Evolutionary conservation across 495 filamentous ascomycete species (phyloP), one percentile per base, ranked within the genome.

Genomic region (Geopyxis carbonaria): DNA sequence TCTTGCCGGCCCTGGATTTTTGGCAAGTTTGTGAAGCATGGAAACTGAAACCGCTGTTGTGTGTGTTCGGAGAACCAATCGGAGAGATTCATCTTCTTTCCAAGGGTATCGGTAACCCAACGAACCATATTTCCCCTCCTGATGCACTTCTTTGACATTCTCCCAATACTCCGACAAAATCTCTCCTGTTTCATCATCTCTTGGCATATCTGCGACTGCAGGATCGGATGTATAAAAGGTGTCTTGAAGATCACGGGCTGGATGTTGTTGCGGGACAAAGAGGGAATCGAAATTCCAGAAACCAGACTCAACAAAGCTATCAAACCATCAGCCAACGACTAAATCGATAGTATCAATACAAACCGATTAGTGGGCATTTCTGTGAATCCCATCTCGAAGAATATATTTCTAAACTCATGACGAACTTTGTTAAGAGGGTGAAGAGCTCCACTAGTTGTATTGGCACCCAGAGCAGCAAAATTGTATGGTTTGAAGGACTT

Each of bases 251-350:
- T 94, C 89, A 50, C 89, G 81, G 44, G 89, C 86, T 22, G 87
- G 89, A 58, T 94, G 89, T 68, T 94, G 87, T 61, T 97, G 89
- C 19, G 86, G 86, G 16, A 97, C 84, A 63, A 84, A 94, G 42
- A 97, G 85, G 29, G 85, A 75, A 49, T 95, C 89, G 59, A 95
- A 95, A 61, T 94, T 94, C 79, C 87, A 97, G 75, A 94, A 93
- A 27, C 86, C 86, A 15, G 83, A 86, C 64, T 97, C 89, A 43
- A 94, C 85, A 57, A 75, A 89, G 51, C 76, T 76, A 49, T 15
- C 13, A 24, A 16, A 14, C 31, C 3, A n/a, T 66, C 64, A 54
- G 63, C 60, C 52, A 67, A 7, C 14, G 31, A 7, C 31, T 13
- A 16, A 33, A 7, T 7, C 14, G 31, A 16, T 33, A 5, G 31